Percentiles rank a stretch among this genome's conserved stretches.
phyloP scores from a whole-genome alignment of 225 moss, liverwort and hornwort species.

The Polytrichum formosum region DNA sequence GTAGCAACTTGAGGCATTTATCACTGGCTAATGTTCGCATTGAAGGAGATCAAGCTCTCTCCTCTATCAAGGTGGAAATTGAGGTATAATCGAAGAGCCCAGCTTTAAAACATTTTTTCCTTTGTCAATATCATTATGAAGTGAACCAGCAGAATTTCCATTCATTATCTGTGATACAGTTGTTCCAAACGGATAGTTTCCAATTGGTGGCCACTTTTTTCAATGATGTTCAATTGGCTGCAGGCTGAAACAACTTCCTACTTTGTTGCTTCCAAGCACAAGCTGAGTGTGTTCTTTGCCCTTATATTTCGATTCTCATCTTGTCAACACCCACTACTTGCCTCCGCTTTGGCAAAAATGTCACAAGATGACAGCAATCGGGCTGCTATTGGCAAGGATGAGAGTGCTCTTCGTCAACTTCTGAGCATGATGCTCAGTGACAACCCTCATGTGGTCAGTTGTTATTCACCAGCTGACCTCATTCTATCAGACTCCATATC shows the following conservation, averaged over 20 bases:
- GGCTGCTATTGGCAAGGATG: constrained; percentile 97
- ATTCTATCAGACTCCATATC: neutral
- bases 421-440: constrained; percentile 99
- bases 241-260: constrained; percentile 89
- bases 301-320: constrained; percentile 99
- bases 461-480: neutral
- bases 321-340: constrained; percentile 95
- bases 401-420: constrained; percentile 96
- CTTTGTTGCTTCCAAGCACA: constrained; percentile 97
- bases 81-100: constrained; percentile 48
- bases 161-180: too few relatives aligned
- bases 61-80: constrained; percentile 77
- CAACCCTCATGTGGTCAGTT: constrained; percentile 88
- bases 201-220: too few relatives aligned
- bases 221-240: constrained; percentile 20
- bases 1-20: constrained; percentile 87
- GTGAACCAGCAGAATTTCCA: too few relatives aligned
- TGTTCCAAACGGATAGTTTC: too few relatives aligned
- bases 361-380: constrained; percentile 96
- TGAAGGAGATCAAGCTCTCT: constrained; percentile 90
- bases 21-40: constrained; percentile 98
- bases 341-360: constrained; percentile 97
- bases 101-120: neutral
- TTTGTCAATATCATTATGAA: neutral
- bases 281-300: constrained; percentile 96